Evolutionary conservation across 2,329 filamentous ascomycete genomes (phyloP), one percentile per base, ranked within the genome.

Genomic region (Stagonosporopsis chrysanthemi): DNA sequence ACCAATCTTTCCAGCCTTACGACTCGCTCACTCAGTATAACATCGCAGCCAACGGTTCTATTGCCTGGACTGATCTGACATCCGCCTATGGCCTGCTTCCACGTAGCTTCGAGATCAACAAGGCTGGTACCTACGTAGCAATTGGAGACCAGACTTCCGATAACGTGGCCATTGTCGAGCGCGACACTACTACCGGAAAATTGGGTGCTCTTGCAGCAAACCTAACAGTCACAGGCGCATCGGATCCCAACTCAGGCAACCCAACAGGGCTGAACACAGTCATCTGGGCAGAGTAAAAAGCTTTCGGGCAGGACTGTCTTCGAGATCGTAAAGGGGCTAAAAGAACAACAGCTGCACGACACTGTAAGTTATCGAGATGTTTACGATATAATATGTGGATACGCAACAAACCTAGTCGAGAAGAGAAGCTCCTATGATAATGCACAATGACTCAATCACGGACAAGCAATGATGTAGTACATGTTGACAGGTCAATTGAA

Each of bases 21-120:
- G 73, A 76, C 45, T 76, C 73, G 12, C 66, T 76, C n/a, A 71
- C 72, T 11, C 71, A 73, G 29, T 77, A 72, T 58, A 66, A 61
- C 44, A 75, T 77, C 53, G 64, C 64, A 29, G 56, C 67, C 19
- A 64, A 66, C 17, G 75, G 74, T 17, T 57, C 61, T 2, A 60
- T 77, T 4, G 59, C 65, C 2, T 75, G 68, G 62, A 66, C 69
- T 8, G 73, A 70, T 12, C 58, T 60, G 9, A 73, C 71, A 0
- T 74, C 73, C 1, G 64, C 74, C 1, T 67, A 73, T 26, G 69
- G 70, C 24, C 70, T 69, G n/a, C 73, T 74, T 51, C 75, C 75
- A 14, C 70, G 74, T 7, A 75, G 73, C 4, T 75, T 75, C 45
- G 68, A 70, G 26, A 72, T 75, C 55, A 75, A 73, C 54, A 68